Conservation (phyloP, 148 eudicot genomes). For the Tetragonia tetragonoides region DNA sequence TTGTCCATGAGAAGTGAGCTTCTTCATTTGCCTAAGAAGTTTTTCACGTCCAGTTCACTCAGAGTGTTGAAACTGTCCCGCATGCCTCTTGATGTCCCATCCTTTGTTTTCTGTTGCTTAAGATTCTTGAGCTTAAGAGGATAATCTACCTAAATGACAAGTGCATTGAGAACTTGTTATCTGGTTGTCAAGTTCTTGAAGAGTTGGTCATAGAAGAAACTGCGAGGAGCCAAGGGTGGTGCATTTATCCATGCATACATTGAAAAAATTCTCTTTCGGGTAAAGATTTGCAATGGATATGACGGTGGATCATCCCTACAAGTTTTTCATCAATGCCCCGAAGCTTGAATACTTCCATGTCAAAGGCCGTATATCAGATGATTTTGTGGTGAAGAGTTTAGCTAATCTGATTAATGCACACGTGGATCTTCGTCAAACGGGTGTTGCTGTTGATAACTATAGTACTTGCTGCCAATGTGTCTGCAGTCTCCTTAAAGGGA, state of each 20-base stretch:
- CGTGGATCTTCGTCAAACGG: conserved; percentile 24
- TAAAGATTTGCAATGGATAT: conserved; percentile 24
- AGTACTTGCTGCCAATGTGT: conserved; percentile 13
- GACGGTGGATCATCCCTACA: conserved; percentile 21
- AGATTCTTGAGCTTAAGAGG: conserved; percentile 28
- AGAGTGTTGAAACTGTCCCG: conserved; percentile 25
- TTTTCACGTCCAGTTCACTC: conserved; percentile 18
- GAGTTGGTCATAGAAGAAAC: conserved; percentile 29
- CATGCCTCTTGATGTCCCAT: conserved; percentile 27
- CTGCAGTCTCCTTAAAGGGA: conserved; percentile 20
- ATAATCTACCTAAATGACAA: conserved; percentile 13
- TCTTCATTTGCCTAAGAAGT: conserved; percentile 15
- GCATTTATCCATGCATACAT: conserved; percentile 8
- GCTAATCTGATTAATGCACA: conserved; percentile 9
- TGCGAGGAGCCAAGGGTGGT: conserved; percentile 23
- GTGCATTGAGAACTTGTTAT: conserved; percentile 22
- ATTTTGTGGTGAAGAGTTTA: conserved; percentile 22
- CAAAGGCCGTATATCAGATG: conserved; percentile 30
- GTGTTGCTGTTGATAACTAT: conserved; percentile 6
- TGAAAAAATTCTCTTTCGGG: conserved; percentile 19
- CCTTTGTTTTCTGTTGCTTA: conserved; percentile 24
- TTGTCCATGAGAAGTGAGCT: neutral
- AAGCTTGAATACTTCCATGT: conserved; percentile 27
- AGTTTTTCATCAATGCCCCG: conserved; percentile 24
- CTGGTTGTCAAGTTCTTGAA: conserved; percentile 28